A percentile compares a stretch with the other conserved stretches of the same genome.
Conservation (phyloP, 495 filamentous ascomycete genomes). For the Hypoxylon crocopeplum region DNA sequence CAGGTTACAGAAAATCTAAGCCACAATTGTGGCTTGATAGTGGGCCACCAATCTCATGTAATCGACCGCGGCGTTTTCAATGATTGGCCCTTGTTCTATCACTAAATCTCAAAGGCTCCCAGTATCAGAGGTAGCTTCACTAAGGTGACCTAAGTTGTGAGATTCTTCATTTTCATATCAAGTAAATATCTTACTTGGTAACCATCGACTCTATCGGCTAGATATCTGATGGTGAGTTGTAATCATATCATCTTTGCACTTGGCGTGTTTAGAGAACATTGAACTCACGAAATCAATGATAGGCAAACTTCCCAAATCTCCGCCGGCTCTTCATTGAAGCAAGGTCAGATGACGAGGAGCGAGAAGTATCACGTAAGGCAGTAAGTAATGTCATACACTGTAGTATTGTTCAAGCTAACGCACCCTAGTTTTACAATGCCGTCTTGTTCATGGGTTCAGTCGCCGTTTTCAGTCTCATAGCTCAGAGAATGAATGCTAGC, state of each 20-base stretch:
- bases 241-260: not conserved
- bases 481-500: constrained; percentile 68
- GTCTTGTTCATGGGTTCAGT: constrained; percentile 95
- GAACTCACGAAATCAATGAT: not conserved
- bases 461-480: constrained; percentile 88
- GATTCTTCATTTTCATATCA: too few relatives aligned
- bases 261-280: not conserved
- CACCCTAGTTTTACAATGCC: constrained; percentile 89
- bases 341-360: constrained; percentile 90
- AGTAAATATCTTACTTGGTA: too few relatives aligned
- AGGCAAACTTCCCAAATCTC: constrained; percentile 93
- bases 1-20: not conserved
- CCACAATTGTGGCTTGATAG: constrained; percentile 17
- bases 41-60: not conserved
- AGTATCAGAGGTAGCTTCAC: too few relatives aligned
- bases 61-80: too few relatives aligned
- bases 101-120: too few relatives aligned
- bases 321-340: constrained; percentile 96
- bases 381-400: constrained; percentile 58
- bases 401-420: not conserved
- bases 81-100: too few relatives aligned
- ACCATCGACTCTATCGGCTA: not conserved
- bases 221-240: constrained; percentile 30
- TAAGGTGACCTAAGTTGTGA: too few relatives aligned
- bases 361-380: constrained; percentile 90